Conservation (phyloP, 2,329 filamentous ascomycete species). For the Emmonsiellopsis sp. region DNA sequence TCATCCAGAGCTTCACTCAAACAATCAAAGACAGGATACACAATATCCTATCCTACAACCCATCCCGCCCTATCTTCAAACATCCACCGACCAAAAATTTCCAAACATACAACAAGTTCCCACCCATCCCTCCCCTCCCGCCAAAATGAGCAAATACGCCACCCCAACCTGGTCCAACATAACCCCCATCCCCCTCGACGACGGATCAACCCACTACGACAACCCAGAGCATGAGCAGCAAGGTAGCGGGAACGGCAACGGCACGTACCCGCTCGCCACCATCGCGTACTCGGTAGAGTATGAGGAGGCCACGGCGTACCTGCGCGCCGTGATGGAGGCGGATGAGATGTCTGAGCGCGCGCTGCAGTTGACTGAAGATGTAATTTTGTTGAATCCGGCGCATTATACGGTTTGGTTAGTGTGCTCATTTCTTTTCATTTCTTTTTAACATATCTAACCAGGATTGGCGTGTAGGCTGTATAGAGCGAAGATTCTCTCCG, state of each 20-base stretch:
- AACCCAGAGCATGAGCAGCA: neutral
- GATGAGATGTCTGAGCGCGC: conserved; percentile 75
- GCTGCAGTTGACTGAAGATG: conserved; percentile 72
- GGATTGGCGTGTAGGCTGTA: conserved; percentile 55
- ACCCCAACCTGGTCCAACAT: conserved; percentile 75
- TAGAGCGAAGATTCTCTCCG: conserved; percentile 67
- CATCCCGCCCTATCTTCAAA: neutral
- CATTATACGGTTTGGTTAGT: conserved; percentile 91
- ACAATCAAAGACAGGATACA: no score
- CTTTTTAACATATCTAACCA: neutral
- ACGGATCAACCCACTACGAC: conserved; percentile 44
- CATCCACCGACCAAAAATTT: neutral
- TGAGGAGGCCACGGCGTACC: conserved; percentile 82
- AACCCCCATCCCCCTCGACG: conserved; percentile 66
- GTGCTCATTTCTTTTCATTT: neutral
- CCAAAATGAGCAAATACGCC: conserved; percentile 36
- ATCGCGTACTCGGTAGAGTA: conserved; percentile 91
- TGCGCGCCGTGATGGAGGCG: conserved; percentile 83
- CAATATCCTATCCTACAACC: no score
- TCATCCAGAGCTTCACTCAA: no score
- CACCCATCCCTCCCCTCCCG: neutral
- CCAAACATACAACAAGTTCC: neutral
- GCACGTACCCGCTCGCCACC: conserved; percentile 60
- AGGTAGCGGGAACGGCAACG: neutral
- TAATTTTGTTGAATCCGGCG: conserved; percentile 88